Evolutionary conservation across 1,284 basidiomycete species (phyloP).

Genomic region (Ustilago bromivora): DNA sequence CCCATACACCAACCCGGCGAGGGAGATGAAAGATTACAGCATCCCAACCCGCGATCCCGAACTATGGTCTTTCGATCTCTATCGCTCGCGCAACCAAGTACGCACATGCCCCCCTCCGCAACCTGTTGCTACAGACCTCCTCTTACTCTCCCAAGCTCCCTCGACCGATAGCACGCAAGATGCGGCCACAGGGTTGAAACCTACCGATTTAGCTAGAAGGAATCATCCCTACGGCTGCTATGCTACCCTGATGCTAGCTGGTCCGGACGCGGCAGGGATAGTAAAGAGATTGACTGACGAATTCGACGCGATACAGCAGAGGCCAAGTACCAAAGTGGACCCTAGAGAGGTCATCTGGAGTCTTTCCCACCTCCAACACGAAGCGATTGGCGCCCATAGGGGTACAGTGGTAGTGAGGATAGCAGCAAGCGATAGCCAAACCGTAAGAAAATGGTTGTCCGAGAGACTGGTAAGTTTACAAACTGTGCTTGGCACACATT

Average conservation of each 20-base stretch:
- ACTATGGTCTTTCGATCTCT: constrained; percentile 87
- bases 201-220: constrained; percentile 73
- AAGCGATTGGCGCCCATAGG: constrained; percentile 18
- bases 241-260: constrained; percentile 81
- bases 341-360: constrained; percentile 80
- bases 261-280: constrained; percentile 74
- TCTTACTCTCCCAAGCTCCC: constrained; percentile 77
- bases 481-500: constrained; percentile 60
- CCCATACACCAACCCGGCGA: background rate
- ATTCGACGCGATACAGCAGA: constrained; percentile 76
- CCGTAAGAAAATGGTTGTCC: constrained; percentile 78
- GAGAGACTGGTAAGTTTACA: constrained; percentile 74
- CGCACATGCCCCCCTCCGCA: constrained; percentile 75
- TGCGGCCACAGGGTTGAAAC: background rate
- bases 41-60: constrained; percentile 74
- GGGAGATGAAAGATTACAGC: constrained; percentile 14
- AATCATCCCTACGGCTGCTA: constrained; percentile 85
- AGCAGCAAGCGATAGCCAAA: constrained; percentile 79
- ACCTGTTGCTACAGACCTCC: constrained; percentile 80
- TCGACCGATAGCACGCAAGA: background rate
- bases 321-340: constrained; percentile 71
- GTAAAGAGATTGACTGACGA: constrained; percentile 72
- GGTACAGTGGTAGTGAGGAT: constrained; percentile 77
- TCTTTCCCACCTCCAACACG: constrained; percentile 72
- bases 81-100: constrained; percentile 87